Base-by-base conservation (phyloP, 2,329 filamentous ascomycete genomes). In the Dryadomyces sulphureus region DNA sequence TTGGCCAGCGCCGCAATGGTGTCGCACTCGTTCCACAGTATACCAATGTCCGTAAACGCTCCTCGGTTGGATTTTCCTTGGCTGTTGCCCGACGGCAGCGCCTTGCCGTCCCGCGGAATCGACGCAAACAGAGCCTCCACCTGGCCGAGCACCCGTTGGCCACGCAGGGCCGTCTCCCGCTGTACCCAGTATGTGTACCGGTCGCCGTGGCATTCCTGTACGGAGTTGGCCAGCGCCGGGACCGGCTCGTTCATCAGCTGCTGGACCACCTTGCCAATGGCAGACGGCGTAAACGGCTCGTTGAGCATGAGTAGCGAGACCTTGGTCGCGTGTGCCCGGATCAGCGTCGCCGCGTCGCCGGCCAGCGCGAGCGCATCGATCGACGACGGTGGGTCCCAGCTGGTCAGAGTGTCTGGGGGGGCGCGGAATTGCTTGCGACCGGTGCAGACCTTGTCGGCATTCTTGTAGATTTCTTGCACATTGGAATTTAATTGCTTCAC, bases 21-120 rank as follows among this genome's bases (percentile, higher is more conserved):
- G 62, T 95, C 89, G 56, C 89, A 95, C 7, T 79, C 75, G 46
- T 84, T 76, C 89, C 89, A 95, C 2, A 94, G 66, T 5, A 88
- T 70, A 11, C 86, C 88, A 0, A 88, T 92, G 2, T 76, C 68
- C 6, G 75, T 71, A 45, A 79, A 65, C 57, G 72, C 77, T 4
- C 73, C 72, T 51, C 69, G 73, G 1, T 65, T 34, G 39, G 40
- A 7, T 38, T 38, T 16, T 19, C 8, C 4, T 9, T 27, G 32
- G 9, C n/a, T n/a, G 11, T 70, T 65, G 30, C 63, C 65, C 12
- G 66, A 62, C 0, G 64, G 59, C 2, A 75, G 55, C 2, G 70
- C 60, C 49, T 73, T 70, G 3, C 80, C 78, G 50, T 84, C 68
- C 0, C 63, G 60, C 0, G 75, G 69, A 0, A 93, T 73, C 41